Evolutionary conservation across 163 green algal genomes (phyloP), one percentile per base, ranked within the genome.

Genomic region (Prototheca wickerhamii): DNA sequence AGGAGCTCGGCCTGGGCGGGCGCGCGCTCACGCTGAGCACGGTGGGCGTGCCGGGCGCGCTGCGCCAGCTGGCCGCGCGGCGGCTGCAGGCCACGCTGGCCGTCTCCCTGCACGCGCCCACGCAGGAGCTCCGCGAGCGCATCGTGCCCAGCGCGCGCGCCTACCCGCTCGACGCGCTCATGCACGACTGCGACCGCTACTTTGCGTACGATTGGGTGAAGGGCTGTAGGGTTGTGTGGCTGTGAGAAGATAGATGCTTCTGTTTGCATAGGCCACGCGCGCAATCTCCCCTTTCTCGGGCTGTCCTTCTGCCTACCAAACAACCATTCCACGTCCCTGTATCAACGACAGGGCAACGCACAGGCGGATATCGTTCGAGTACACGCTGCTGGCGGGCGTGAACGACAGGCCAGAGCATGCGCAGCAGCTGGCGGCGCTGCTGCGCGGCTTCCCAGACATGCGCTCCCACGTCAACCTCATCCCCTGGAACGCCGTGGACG

Each of bases 361-460:
- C 34, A 76, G 91, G 4, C 77, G 93, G 3, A 80, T 98, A 3
- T 96, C 84, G 2, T 98, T 98, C 65, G 93, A 98, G 74, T 95
- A 95, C 78, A 92, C 86, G 2, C 80, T 96, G 15, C 68, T 96
- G 63, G 59, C 66, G 2, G 85, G 84, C 21, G 73, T 90, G 42
- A 96, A 96, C 56, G 88, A 95, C 63, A n/a, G 37, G 3, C 32
- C 63, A 3, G 44, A 71, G 29, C 79, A 90, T 72, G 88, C 89
- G 3, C 23, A 73, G 29, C 72, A 92, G 82, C 75, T 96, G 59
- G 71, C 68, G 6, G 59, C 34, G 34, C 68, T 94, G 69, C 78
- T 96, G 62, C 66, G 63, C 1, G 61, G 63, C 0, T 67, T 86
- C 75, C 61, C 85, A 35, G 34, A 86, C 50, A 61, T 85, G 66